Percentiles rank a stretch among this genome's conserved stretches.
Conservation (phyloP, 768 basidiomycete species). For the Collybiopsis confluens region DNA sequence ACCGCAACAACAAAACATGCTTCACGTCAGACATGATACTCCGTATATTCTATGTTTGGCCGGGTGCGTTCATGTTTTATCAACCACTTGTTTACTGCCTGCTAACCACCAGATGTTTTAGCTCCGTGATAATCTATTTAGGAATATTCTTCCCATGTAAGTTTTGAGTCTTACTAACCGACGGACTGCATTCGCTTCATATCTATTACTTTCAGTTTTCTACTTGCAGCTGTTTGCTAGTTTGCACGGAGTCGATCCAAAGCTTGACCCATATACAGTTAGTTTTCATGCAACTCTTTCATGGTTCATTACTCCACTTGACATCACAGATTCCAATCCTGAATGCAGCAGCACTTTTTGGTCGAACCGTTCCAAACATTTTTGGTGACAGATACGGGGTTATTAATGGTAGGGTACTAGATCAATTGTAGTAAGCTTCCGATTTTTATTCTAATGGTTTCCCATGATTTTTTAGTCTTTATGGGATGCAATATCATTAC, state of each 20-base stretch:
- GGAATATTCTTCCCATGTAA: slow-evolving; percentile 2
- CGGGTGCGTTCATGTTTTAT: not conserved
- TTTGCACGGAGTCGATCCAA: not conserved
- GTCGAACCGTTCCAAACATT: not conserved
- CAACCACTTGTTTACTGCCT: not conserved
- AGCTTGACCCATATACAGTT: slow-evolving; percentile 1
- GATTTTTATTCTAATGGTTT: not conserved
- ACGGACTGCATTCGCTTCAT: not conserved
- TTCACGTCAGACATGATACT: not conserved
- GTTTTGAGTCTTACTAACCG: not conserved
- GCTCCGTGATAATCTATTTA: slow-evolving; percentile 1
- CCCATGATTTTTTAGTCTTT: not conserved
- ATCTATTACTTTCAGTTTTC: not conserved
- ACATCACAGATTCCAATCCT: slow-evolving; percentile 1
- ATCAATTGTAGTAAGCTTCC: too few species aligned
- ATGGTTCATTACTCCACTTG: not conserved
- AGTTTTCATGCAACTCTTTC: not conserved
- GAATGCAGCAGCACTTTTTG: not conserved
- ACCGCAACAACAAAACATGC: not conserved
- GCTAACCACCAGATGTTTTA: not conserved
- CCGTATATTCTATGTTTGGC: not conserved
- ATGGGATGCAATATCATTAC: slow-evolving; percentile 1
- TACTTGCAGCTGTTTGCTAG: slow-evolving; percentile 2
- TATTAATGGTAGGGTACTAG: not conserved
- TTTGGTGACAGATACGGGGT: not conserved